Evolutionary conservation across 2,329 filamentous ascomycete genomes (phyloP).

Genomic region (Aspergillus pseudonomiae): DNA sequence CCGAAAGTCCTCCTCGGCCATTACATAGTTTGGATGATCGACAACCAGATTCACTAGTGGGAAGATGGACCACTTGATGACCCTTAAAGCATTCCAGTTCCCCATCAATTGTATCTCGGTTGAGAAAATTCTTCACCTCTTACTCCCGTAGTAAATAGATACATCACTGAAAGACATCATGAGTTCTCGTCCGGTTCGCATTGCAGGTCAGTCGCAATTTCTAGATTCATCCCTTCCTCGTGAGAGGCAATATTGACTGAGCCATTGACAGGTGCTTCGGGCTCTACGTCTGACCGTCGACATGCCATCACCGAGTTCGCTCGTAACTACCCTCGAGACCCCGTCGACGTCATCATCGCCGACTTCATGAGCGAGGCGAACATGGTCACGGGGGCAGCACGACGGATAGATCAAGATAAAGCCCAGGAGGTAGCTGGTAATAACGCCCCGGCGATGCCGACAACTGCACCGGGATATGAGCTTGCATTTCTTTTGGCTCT

Average conservation of each 20-base stretch:
- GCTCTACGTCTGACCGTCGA: conserved; percentile 49
- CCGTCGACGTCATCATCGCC: conserved; percentile 51
- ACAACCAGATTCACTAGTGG: not conserved
- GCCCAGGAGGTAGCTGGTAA: conserved; percentile 5
- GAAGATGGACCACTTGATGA: not conserved
- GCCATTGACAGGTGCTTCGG: conserved; percentile 43
- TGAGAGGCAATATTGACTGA: not conserved
- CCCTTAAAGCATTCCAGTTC: not conserved
- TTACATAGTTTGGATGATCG: not conserved
- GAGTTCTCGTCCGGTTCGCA: conserved; percentile 30
- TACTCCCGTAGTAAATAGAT: not conserved
- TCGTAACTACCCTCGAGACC: conserved; percentile 45
- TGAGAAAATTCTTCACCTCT: not conserved
- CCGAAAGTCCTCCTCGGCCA: conserved; percentile 15
- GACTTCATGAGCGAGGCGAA: conserved; percentile 57
- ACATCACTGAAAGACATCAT: conserved; percentile 10
- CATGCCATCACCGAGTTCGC: conserved; percentile 50
- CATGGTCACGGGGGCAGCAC: conserved; percentile 47
- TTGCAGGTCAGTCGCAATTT: conserved; percentile 27
- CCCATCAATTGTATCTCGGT: not conserved
- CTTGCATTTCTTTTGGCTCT: conserved; percentile 55
- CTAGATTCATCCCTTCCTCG: not conserved
- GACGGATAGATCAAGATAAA: conserved; percentile 42
- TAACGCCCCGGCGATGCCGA: not conserved
- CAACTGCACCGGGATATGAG: conserved; percentile 50